These are phyloP conservation scores for Coemansia sp. DNA, from an alignment of 192 early-diverging fungal species.

Conservation along the genomic window DNA sequence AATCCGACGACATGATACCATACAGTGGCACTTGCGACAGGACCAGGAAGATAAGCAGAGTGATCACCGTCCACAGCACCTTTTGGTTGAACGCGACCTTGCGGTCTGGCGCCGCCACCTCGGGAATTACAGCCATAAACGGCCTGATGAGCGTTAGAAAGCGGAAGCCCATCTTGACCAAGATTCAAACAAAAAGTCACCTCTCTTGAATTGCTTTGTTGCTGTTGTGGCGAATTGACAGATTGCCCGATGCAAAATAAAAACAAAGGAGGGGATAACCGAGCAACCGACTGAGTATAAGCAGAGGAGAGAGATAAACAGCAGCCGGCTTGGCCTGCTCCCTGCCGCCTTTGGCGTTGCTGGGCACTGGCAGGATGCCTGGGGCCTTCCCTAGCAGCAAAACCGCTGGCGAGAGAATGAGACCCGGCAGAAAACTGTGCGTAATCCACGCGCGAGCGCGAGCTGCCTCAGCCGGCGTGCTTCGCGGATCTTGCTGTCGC, in stretches of 20 bases:
- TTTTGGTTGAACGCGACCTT: slow-evolving; percentile 99
- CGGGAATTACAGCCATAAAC: slow-evolving; percentile 96
- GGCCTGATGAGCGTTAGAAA: slow-evolving; percentile 94
- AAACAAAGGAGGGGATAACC: no score
- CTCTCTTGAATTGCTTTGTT: not conserved
- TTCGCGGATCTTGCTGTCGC: no score
- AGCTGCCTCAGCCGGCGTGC: no score
- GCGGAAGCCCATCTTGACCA: slow-evolving; percentile 59
- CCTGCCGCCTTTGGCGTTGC: not conserved
- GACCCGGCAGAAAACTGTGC: no score
- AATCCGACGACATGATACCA: slow-evolving; percentile 99
- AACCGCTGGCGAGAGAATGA: no score
- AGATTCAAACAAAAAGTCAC: not conserved
- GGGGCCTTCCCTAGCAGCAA: no score
- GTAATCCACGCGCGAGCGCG: no score
- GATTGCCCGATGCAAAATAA: no score
- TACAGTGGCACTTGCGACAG: slow-evolving; percentile 99
- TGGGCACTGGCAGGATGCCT: no score
- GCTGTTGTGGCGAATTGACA: no score
- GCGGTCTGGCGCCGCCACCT: slow-evolving; percentile 89
- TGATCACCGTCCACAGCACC: slow-evolving; percentile 99
- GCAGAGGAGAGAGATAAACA: not conserved
- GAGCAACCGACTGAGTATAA: no score
- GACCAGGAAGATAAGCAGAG: slow-evolving; percentile 98
- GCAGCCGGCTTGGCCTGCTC: no score